Conservation (phyloP, 805 yeast genomes). For the Kodamaea kakaduensis region DNA sequence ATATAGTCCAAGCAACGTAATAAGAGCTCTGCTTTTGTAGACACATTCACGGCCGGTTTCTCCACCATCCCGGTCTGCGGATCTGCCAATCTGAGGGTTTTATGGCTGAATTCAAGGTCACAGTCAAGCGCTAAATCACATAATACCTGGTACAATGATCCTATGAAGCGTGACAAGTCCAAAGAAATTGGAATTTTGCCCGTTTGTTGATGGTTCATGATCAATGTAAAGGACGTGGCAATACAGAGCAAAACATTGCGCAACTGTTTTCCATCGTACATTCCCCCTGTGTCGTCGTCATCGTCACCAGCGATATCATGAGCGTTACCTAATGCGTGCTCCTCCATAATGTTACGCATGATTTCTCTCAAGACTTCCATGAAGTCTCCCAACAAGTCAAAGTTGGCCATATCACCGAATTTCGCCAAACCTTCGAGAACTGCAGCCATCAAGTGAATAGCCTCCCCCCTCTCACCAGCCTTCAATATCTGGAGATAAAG, state of each 20-base stretch:
- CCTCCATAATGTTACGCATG: constrained; percentile 48
- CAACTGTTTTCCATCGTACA: constrained; percentile 40
- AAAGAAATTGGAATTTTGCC: constrained; percentile 58
- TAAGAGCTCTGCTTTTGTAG: constrained; percentile 84
- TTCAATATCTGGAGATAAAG: constrained; percentile 75
- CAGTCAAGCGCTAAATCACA: constrained; percentile 71
- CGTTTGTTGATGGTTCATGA: constrained; percentile 59
- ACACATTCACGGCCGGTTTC: constrained; percentile 75
- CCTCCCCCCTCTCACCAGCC: constrained; percentile 46
- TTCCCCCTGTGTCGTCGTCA: constrained; percentile 25
- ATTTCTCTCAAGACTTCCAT: constrained; percentile 85
- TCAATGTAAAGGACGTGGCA: constrained; percentile 84
- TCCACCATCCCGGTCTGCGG: constrained; percentile 44
- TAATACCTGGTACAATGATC: constrained; percentile 65
- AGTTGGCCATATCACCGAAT: constrained; percentile 88
- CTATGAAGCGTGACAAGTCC: constrained; percentile 78
- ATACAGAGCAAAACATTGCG: constrained; percentile 79
- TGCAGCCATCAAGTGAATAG: constrained; percentile 61
- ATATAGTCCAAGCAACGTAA: constrained; percentile 74
- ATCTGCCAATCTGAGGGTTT: constrained; percentile 74
- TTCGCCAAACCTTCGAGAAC: constrained; percentile 88
- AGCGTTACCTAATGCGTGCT: constrained; percentile 39
- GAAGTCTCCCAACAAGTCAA: constrained; percentile 90
- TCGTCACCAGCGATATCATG: constrained; percentile 7
- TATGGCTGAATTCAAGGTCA: constrained; percentile 82